Evolutionary conservation across 306 rosid genomes (phyloP).

Genomic region (Vigna unguiculata): DNA sequence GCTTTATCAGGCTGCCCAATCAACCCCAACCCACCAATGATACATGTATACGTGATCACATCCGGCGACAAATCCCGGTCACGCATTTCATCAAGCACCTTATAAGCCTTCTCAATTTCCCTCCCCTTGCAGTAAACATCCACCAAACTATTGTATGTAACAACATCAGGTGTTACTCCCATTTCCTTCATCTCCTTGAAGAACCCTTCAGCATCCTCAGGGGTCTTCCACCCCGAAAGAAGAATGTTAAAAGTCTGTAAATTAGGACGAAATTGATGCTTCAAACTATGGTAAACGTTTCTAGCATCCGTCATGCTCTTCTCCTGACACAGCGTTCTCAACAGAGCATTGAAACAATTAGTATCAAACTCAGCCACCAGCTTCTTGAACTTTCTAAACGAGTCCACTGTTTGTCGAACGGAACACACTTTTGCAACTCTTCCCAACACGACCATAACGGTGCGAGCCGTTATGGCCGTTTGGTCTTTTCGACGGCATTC

Average conservation of each 20-base stretch:
- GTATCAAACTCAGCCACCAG: constrained; percentile 66
- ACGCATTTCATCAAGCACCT: constrained; percentile 76
- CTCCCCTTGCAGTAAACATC: constrained; percentile 84
- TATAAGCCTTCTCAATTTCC: constrained; percentile 74
- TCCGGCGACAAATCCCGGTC: constrained; percentile 63
- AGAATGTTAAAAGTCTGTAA: constrained; percentile 84
- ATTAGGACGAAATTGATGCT: constrained; percentile 68
- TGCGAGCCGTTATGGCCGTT: constrained; percentile 60
- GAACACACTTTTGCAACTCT: constrained; percentile 86
- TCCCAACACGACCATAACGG: constrained; percentile 79
- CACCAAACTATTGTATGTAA: constrained; percentile 77
- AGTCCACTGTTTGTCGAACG: constrained; percentile 81
- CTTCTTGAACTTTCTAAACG: constrained; percentile 74
- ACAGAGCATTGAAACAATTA: constrained; percentile 72
- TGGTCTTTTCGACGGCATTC: constrained; percentile 61
- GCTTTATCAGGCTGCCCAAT: constrained; percentile 89
- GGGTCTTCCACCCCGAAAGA: constrained; percentile 86
- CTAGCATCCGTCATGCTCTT: constrained; percentile 94
- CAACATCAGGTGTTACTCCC: constrained; percentile 82
- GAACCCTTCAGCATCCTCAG: constrained; percentile 86
- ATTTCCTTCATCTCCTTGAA: constrained; percentile 78
- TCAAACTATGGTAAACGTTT: constrained; percentile 85
- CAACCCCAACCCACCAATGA: constrained; percentile 90
- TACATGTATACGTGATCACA: constrained; percentile 76
- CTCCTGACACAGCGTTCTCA: constrained; percentile 90